Evolutionary conservation across 306 rosid species (phyloP).

Genomic region (Corylus avellana): DNA sequence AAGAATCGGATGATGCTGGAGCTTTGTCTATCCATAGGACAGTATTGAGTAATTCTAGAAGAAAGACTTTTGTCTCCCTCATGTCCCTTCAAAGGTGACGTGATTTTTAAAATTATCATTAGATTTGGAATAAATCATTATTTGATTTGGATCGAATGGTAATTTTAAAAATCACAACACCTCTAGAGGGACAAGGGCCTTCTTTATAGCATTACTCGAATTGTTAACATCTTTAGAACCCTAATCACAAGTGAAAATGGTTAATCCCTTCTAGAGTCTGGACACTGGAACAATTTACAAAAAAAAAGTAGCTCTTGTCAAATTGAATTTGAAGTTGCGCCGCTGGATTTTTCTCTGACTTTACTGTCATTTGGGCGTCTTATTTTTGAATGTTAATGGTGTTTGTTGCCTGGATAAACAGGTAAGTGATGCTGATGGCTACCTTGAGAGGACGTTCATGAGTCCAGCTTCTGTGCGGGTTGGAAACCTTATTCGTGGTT

Average conservation of each 20-base stretch:
- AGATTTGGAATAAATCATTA: too few relatives aligned
- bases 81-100: too few relatives aligned
- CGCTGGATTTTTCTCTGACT: background rate
- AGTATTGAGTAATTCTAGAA: too few relatives aligned
- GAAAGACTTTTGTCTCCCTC: too few relatives aligned
- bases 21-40: too few relatives aligned
- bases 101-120: too few relatives aligned
- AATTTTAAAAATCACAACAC: too few relatives aligned
- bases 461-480: slow-evolving; percentile 86
- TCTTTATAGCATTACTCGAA: too few relatives aligned
- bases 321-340: background rate
- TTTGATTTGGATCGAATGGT: too few relatives aligned
- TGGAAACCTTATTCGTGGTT: slow-evolving; percentile 50
- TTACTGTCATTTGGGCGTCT: background rate
- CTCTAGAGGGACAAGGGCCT: too few relatives aligned
- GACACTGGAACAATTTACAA: background rate
- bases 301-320: background rate
- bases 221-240: background rate
- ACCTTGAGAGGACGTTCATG: slow-evolving; percentile 90
- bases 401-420: slow-evolving; percentile 44
- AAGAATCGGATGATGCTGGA: too few relatives aligned
- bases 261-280: slow-evolving; percentile 3
- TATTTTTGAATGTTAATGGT: slow-evolving; percentile 28
- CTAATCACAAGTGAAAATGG: slow-evolving; percentile 1
- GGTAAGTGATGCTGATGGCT: slow-evolving; percentile 75